Evolutionary conservation across 768 basidiomycete genomes (phyloP).

Genomic region (Inosperma sp.): DNA sequence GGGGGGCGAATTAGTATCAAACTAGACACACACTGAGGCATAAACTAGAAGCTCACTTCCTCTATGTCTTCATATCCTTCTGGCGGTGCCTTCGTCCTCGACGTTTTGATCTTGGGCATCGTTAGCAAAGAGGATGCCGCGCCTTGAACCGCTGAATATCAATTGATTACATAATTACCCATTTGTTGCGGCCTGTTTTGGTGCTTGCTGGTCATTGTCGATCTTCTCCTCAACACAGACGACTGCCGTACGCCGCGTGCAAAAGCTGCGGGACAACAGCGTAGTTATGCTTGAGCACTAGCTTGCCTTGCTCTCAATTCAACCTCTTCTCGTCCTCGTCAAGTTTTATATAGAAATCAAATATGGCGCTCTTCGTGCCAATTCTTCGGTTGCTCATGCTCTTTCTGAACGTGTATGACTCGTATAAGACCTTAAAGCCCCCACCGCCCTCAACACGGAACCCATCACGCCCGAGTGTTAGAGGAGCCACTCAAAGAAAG

Average conservation of each 20-base stretch:
- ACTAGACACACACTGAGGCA: not conserved
- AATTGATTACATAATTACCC: constrained; percentile 20
- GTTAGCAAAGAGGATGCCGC: constrained; percentile 1
- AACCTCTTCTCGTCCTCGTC: constrained; percentile 7
- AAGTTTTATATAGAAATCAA: constrained; percentile 10
- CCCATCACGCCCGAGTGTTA: constrained; percentile 57
- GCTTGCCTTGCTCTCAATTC: not conserved
- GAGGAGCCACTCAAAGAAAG: constrained; percentile 71
- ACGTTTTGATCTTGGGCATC: constrained; percentile 94
- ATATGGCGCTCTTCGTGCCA: constrained; percentile 68
- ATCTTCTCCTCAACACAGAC: constrained; percentile 2
- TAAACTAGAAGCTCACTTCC: constrained; percentile 45
- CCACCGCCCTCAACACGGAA: constrained; percentile 53
- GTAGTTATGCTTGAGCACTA: not conserved
- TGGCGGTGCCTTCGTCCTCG: constrained; percentile 89
- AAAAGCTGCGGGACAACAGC: constrained; percentile 18
- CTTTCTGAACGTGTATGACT: constrained; percentile 76
- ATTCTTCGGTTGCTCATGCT: constrained; percentile 64
- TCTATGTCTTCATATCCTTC: constrained; percentile 97
- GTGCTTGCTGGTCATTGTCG: not conserved
- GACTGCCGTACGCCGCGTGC: constrained; percentile 21
- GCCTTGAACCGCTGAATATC: not conserved
- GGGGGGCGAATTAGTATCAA: constrained; percentile 11
- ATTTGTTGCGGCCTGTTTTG: not conserved
- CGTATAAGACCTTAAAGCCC: constrained; percentile 75